Conservation (phyloP, 2,329 filamentous ascomycete genomes). For the Madurella fahalii region DNA sequence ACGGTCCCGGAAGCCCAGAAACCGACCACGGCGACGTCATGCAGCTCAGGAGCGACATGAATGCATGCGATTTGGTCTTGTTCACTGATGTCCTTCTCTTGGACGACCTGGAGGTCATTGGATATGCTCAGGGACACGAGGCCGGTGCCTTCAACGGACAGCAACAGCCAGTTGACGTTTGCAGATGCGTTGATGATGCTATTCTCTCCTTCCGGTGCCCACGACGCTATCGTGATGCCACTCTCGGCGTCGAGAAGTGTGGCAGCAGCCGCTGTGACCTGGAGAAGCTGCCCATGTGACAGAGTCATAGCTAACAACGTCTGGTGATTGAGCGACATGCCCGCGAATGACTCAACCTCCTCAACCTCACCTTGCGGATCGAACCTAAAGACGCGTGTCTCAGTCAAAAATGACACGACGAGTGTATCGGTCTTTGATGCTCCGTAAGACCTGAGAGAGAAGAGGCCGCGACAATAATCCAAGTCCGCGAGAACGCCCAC, state of each 20-base stretch:
- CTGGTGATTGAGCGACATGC: conserved; percentile 62
- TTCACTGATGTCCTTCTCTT: conserved; percentile 57
- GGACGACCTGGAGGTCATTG: conserved; percentile 53
- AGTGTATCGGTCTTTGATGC: conserved; percentile 62
- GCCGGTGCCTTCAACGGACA: conserved; percentile 72
- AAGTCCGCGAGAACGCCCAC: conserved; percentile 78
- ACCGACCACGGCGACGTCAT: conserved; percentile 70
- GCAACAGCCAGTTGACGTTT: conserved; percentile 63
- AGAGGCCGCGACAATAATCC: conserved; percentile 67
- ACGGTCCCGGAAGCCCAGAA: conserved; percentile 84
- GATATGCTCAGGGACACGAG: conserved; percentile 65
- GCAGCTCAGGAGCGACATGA: conserved; percentile 62
- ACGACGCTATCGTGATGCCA: conserved; percentile 53
- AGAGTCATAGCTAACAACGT: conserved; percentile 71
- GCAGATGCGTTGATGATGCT: conserved; percentile 75
- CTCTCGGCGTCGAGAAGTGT: conserved; percentile 59
- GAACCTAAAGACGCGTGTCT: conserved; percentile 81
- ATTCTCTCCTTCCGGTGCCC: conserved; percentile 48
- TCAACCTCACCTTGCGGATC: conserved; percentile 72
- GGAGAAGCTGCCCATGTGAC: conserved; percentile 60
- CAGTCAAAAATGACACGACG: conserved; percentile 73
- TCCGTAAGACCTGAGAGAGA: conserved; percentile 56
- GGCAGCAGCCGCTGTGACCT: conserved; percentile 66
- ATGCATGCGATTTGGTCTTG: conserved; percentile 83
- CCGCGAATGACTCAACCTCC: conserved; percentile 73